Percentiles rank a stretch among this genome's conserved stretches.
Evolutionary conservation across 306 rosid species (phyloP).

Genomic region (Glycine latifolia): DNA sequence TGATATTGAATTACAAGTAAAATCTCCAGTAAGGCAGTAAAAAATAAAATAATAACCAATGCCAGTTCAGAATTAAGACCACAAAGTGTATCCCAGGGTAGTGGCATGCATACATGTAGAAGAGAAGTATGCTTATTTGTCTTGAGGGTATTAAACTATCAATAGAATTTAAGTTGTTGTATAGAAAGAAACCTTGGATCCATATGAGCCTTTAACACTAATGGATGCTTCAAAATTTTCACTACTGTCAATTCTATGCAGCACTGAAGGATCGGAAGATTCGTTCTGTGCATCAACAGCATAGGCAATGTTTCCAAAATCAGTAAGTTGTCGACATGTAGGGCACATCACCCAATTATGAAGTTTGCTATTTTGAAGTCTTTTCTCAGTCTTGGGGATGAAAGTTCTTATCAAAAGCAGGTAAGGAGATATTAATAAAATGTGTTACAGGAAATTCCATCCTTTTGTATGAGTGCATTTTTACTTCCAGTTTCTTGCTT

Average conservation of each 20-base stretch:
- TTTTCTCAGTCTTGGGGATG: too few species aligned
- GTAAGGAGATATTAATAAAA: too few species aligned
- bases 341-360: slow-evolving; percentile 94
- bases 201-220: slow-evolving; percentile 84
- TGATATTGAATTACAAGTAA: neutral
- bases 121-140: slow-evolving; percentile 28
- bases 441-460: too few species aligned
- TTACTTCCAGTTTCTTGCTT: too few species aligned
- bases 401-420: too few species aligned
- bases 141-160: slow-evolving; percentile 8
- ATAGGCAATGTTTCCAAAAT: slow-evolving; percentile 87
- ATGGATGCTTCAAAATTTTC: slow-evolving; percentile 70
- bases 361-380: slow-evolving; percentile 58
- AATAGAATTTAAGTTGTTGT: slow-evolving; percentile 16
- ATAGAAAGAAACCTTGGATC: slow-evolving; percentile 77
- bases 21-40: neutral
- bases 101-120: slow-evolving; percentile 10
- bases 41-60: neutral
- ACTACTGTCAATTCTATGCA: slow-evolving; percentile 50
- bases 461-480: too few species aligned
- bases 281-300: slow-evolving; percentile 70
- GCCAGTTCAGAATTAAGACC: slow-evolving; percentile 20
- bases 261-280: slow-evolving; percentile 57
- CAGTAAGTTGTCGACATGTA: slow-evolving; percentile 91
- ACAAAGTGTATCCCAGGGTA: slow-evolving; percentile 2